Base-by-base conservation (phyloP, 2,329 filamentous ascomycete species). In the Trichophyton equinum region DNA sequence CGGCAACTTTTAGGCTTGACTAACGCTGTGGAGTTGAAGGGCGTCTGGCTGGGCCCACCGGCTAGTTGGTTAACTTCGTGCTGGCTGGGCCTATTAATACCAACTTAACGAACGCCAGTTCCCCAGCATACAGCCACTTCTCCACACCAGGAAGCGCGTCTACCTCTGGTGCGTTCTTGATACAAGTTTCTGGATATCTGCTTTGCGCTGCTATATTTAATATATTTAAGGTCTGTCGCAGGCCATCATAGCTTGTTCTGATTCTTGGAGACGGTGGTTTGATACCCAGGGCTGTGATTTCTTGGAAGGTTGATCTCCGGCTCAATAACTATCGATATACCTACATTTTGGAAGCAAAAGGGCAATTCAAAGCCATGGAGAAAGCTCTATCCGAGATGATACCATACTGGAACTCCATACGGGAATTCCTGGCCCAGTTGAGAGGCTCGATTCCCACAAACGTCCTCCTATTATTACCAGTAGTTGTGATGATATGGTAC, bases 401-500 rank as follows among this genome's bases (percentile, higher is more conserved):
- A 8, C 33, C 60, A 22, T 62, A 63, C 55, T 60, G 51, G 62
- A 2, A 25, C 15, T 27, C 46, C 6, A 15, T 20, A 9, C n/a
- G 56, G n/a, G 42, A 47, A 11, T n/a, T 30, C 36, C 15, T 49
- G 49, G 13, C 40, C 36, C 20, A 25, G 6, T 6, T 27, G 8
- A 56, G 5, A 56, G 6, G 7, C 9, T 18, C 55, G 7, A 1
- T 60, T 13, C 33, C 58, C 27, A 53, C 59, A 25, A 63, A 63
- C 22, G 59, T 60, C 56, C 18, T 63, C 38, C 42, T 63, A 55
- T 56, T 63, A 22, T 1, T 63, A 5, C 56, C 61, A 5, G 22
- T 63, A n/a, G 8, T 58, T 2, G 46, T 8, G 4, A 57, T 63
- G 47, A 57, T 60, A 36, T 53, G 30, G 47, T 58, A 57, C 22